Evolutionary conservation across 1,139 yeast species (phyloP).

Genomic region (Nakaseomyces sp.): DNA sequence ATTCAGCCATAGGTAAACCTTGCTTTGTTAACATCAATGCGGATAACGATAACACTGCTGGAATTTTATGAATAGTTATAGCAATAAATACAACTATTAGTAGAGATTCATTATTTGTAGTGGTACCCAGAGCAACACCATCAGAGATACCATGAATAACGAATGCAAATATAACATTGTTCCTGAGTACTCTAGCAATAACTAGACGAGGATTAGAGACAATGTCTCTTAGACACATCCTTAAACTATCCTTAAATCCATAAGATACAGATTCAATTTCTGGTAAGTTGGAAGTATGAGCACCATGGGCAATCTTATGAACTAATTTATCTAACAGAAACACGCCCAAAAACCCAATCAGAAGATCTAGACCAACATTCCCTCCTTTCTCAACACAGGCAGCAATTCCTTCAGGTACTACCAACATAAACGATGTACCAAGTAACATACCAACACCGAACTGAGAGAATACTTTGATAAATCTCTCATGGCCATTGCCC

Average conservation of each 20-base stretch:
- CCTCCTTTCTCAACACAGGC: conserved; percentile 33
- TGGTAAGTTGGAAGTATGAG: conserved; percentile 3
- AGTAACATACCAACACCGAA: conserved; percentile 50
- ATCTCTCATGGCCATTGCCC: conserved; percentile 16
- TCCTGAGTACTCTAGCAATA: conserved; percentile 17
- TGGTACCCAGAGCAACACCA: conserved; percentile 55
- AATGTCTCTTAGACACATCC: conserved; percentile 15
- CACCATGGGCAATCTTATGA: conserved; percentile 7
- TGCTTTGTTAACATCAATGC: conserved; percentile 30
- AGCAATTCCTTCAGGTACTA: conserved; percentile 54
- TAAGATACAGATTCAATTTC: conserved; percentile 5
- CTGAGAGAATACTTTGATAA: conserved; percentile 31
- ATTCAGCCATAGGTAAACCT: conserved; percentile 24
- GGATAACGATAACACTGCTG: conserved; percentile 53
- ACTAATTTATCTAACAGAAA: conserved; percentile 24
- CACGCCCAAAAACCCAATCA: conserved; percentile 28
- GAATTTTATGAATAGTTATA: conserved; percentile 53
- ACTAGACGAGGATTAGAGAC: conserved; percentile 20
- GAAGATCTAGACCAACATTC: conserved; percentile 27
- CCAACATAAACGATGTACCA: conserved; percentile 48
- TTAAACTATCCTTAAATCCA: background rate
- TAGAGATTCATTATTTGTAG: conserved; percentile 38
- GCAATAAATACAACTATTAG: conserved; percentile 42
- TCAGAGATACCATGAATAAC: conserved; percentile 53
- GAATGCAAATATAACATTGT: conserved; percentile 47